phyloP scores from a whole-genome alignment of 2,329 filamentous ascomycete species.

The Fusarium praegraminearum region DNA sequence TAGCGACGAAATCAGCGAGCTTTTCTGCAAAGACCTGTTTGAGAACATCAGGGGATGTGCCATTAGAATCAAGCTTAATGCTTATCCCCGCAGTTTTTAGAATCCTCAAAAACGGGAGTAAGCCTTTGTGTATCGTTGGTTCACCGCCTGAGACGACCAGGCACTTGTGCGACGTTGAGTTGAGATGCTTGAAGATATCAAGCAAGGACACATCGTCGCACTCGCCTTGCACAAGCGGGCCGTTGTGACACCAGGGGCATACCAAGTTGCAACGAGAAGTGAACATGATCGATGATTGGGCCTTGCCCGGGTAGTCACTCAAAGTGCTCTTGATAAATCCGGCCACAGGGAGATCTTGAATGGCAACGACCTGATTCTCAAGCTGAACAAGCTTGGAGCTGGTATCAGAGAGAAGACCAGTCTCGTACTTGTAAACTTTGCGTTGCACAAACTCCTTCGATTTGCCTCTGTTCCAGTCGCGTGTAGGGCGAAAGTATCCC shows the following conservation, averaged over 20 bases:
- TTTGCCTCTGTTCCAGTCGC: slow-evolving; percentile 46
- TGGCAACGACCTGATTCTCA: slow-evolving; percentile 22
- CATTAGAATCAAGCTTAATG: slow-evolving; percentile 43
- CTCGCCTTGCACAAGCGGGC: slow-evolving; percentile 34
- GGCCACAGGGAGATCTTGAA: slow-evolving; percentile 35
- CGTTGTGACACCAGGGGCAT: slow-evolving; percentile 45
- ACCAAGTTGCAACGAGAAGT: slow-evolving; percentile 42
- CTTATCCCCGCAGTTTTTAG: slow-evolving; percentile 26
- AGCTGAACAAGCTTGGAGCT: neutral
- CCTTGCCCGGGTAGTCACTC: slow-evolving; percentile 43
- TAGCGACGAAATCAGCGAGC: slow-evolving; percentile 39
- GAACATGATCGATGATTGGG: slow-evolving; percentile 44
- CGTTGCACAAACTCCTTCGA: slow-evolving; percentile 33
- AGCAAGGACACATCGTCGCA: slow-evolving; percentile 24
- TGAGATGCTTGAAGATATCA: slow-evolving; percentile 39
- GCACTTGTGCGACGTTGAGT: slow-evolving; percentile 32
- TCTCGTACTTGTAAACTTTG: slow-evolving; percentile 36
- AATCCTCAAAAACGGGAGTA: slow-evolving; percentile 34
- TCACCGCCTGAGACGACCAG: slow-evolving; percentile 43
- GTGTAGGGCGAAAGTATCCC: slow-evolving; percentile 38
- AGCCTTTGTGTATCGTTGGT: slow-evolving; percentile 42
- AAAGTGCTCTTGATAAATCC: slow-evolving; percentile 41
- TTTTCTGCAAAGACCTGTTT: slow-evolving; percentile 21
- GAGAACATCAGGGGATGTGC: slow-evolving; percentile 15
- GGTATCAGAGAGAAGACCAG: fast-evolving